A percentile compares a stretch with the other conserved stretches of the same genome.
Conservation (phyloP, 2,329 filamentous ascomycete species). For the Aspergillus pseudoglaucus region DNA sequence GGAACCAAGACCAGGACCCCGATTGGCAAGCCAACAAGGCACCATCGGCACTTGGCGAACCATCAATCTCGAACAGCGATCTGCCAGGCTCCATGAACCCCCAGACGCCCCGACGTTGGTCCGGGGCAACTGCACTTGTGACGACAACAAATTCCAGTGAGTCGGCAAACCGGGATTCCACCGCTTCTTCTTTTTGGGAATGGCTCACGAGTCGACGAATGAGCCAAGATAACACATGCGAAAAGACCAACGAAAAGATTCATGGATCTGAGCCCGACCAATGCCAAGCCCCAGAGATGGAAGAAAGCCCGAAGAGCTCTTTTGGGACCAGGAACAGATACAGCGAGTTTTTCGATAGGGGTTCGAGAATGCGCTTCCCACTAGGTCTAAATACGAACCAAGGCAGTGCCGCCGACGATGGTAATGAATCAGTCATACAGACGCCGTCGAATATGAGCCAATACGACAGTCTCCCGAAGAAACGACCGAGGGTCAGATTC, state of each 20-base stretch:
- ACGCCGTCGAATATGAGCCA: not conserved
- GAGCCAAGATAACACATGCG: not conserved
- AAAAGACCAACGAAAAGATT: not conserved
- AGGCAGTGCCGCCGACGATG: not conserved
- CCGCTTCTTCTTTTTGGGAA: conserved; percentile 14
- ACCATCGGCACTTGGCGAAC: conserved; percentile 2
- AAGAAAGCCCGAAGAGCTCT: not conserved
- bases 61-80: conserved; percentile 2
- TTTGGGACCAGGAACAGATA: not conserved
- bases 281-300: not conserved
- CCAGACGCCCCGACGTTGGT: conserved; percentile 9
- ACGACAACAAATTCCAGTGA: conserved; percentile 8
- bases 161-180: conserved; percentile 5
- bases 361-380: not conserved
- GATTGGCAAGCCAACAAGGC: not conserved
- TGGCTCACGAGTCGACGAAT: conserved; percentile 10
- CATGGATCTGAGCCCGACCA: not conserved
- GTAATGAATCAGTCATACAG: not conserved
- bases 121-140: conserved; percentile 5
- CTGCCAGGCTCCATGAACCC: conserved; percentile 10
- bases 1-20: not conserved
- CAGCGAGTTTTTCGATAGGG: not conserved
- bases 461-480: not conserved
- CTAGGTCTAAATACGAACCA: not conserved
- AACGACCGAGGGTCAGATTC: not conserved